A percentile compares a stretch with the other conserved stretches of the same genome.
These are phyloP conservation scores for Chaetomium strumarium DNA, from an alignment of 2,329 filamentous ascomycete genomes.

Conservation along the genomic window DNA sequence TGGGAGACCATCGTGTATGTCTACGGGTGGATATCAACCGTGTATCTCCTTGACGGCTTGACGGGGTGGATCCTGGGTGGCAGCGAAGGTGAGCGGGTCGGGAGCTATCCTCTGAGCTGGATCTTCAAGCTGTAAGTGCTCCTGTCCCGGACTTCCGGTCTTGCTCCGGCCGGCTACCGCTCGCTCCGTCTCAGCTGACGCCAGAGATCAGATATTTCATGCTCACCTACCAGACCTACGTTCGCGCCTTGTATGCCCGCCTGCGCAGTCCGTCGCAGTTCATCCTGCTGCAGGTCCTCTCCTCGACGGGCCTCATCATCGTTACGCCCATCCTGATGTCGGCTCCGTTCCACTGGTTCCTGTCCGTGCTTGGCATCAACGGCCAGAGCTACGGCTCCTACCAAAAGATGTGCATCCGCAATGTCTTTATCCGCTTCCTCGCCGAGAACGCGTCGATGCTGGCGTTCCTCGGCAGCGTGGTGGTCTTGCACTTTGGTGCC, in stretches of 20 bases:
- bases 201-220: slow-evolving; percentile 51
- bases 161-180: not conserved
- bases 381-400: slow-evolving; percentile 57
- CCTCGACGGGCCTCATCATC: slow-evolving; percentile 57
- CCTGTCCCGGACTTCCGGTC: not conserved
- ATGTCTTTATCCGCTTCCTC: slow-evolving; percentile 61
- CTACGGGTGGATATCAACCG: slow-evolving; percentile 63
- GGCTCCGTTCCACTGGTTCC: slow-evolving; percentile 48
- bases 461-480: slow-evolving; percentile 59
- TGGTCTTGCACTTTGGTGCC: slow-evolving; percentile 60
- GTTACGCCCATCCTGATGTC: slow-evolving; percentile 61
- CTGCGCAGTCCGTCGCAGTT: slow-evolving; percentile 61
- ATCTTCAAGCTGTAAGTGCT: slow-evolving; percentile 60
- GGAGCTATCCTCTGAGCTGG: slow-evolving; percentile 65
- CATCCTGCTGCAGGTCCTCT: slow-evolving; percentile 58
- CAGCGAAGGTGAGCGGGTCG: slow-evolving; percentile 59
- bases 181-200: slow-evolving; percentile 14
- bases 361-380: slow-evolving; percentile 50
- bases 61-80: slow-evolving; percentile 63
- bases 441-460: slow-evolving; percentile 64
- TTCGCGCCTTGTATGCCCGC: slow-evolving; percentile 61
- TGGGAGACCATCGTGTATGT: slow-evolving; percentile 64
- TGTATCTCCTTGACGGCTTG: slow-evolving; percentile 57
- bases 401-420: slow-evolving; percentile 59
- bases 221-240: slow-evolving; percentile 66